Conservation (phyloP, 2,329 filamentous ascomycete genomes). For the Trichoderma sp. region DNA sequence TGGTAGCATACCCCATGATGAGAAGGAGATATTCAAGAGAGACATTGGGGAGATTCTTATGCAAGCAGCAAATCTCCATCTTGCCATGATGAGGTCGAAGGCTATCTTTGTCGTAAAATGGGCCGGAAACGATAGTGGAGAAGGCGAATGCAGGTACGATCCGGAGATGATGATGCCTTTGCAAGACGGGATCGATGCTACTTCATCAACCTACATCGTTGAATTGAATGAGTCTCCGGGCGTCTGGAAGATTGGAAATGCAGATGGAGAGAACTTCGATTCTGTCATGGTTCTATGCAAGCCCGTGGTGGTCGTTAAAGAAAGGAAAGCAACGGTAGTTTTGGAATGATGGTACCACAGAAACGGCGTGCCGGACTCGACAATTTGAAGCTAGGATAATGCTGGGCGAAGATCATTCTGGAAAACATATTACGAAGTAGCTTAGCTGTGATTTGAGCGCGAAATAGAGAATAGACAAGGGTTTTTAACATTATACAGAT, state of each 20-base stretch:
- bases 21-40: not conserved
- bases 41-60: not conserved
- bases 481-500: not conserved
- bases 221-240: slow-evolving; percentile 10
- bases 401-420: not conserved
- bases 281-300: slow-evolving; percentile 9
- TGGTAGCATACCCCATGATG: too few relatives aligned
- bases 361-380: not conserved
- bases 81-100: slow-evolving; percentile 15
- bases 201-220: not conserved
- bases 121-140: accelerated
- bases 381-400: not conserved
- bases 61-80: not conserved
- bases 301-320: not conserved
- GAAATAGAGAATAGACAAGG: not conserved
- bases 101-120: not conserved
- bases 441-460: not conserved
- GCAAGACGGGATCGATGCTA: not conserved
- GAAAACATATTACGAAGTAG: not conserved
- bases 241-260: slow-evolving; percentile 27
- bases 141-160: not conserved
- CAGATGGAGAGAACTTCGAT: slow-evolving; percentile 25
- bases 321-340: not conserved
- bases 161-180: not conserved
- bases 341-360: not conserved